Conservation (phyloP, 139 green algal genomes). For the Coelastrella sp. region DNA sequence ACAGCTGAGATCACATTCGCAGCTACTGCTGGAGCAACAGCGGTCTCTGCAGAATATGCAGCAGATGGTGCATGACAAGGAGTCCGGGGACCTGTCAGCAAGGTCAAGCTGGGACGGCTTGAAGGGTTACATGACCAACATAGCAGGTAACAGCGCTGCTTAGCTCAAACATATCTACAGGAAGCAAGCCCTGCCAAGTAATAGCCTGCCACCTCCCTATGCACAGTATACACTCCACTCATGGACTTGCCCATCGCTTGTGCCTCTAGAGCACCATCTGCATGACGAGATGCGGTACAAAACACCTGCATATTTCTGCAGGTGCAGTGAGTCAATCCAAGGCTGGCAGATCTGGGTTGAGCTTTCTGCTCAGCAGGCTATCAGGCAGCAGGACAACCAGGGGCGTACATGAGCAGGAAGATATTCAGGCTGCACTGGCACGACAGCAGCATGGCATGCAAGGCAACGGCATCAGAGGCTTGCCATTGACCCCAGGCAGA, state of each 20-base stretch:
- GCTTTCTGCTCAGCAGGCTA: neutral
- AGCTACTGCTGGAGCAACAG: conserved; percentile 24
- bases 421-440: neutral
- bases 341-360: neutral
- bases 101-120: conserved; percentile 9
- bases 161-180: too few species aligned
- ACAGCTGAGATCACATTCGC: neutral
- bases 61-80: neutral
- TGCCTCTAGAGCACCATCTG: too few species aligned
- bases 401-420: neutral
- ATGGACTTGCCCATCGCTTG: too few species aligned
- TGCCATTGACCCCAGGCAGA: conserved; percentile 14
- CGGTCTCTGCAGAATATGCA: conserved; percentile 12
- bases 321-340: neutral
- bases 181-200: too few species aligned
- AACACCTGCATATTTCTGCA: neutral
- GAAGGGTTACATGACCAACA: neutral
- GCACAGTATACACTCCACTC: too few species aligned
- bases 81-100: neutral
- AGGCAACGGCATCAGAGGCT: neutral
- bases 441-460: neutral
- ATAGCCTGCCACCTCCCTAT: too few species aligned
- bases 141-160: neutral
- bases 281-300: too few species aligned
- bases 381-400: neutral